Percentiles rank a stretch among this genome's conserved stretches.
Conservation (phyloP, 768 basidiomycete genomes). For the Paxillus rubicundulus region DNA sequence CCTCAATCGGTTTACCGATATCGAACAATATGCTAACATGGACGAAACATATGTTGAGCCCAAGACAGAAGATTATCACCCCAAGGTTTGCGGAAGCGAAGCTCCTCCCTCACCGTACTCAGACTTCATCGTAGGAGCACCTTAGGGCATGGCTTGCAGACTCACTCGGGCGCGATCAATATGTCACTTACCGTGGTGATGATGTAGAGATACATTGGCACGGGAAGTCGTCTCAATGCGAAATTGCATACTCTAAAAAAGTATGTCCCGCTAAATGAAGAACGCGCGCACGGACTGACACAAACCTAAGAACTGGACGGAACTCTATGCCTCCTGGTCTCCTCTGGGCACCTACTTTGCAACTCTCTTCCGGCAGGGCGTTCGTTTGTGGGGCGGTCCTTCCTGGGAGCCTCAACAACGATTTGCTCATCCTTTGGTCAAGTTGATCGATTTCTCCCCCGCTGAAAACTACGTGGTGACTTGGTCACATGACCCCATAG, state of each 20-base stretch:
- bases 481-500: slow-evolving; percentile 93
- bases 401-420: slow-evolving; percentile 87
- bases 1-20: slow-evolving; percentile 85
- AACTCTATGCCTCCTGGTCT: slow-evolving; percentile 96
- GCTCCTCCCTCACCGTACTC: neutral
- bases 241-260: slow-evolving; percentile 69
- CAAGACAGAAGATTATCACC: slow-evolving; percentile 63
- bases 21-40: slow-evolving; percentile 76
- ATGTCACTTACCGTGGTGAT: slow-evolving; percentile 89
- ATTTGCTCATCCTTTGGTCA: slow-evolving; percentile 93
- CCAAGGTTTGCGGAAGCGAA: slow-evolving; percentile 51
- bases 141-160: slow-evolving; percentile 94
- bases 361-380: slow-evolving; percentile 92
- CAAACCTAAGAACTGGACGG: slow-evolving; percentile 81
- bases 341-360: slow-evolving; percentile 93
- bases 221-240: slow-evolving; percentile 83
- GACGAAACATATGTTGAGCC: slow-evolving; percentile 81
- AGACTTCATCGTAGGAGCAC: slow-evolving; percentile 66
- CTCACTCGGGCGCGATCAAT: slow-evolving; percentile 90
- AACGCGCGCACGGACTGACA: slow-evolving; percentile 7
- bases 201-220: slow-evolving; percentile 92
- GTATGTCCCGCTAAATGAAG: slow-evolving; percentile 42
- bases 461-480: slow-evolving; percentile 96
- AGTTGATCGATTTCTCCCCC: slow-evolving; percentile 95
- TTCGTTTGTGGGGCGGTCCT: slow-evolving; percentile 91